Conservation (phyloP, 1,284 basidiomycete species). For the Exobasidium rhododendri region DNA sequence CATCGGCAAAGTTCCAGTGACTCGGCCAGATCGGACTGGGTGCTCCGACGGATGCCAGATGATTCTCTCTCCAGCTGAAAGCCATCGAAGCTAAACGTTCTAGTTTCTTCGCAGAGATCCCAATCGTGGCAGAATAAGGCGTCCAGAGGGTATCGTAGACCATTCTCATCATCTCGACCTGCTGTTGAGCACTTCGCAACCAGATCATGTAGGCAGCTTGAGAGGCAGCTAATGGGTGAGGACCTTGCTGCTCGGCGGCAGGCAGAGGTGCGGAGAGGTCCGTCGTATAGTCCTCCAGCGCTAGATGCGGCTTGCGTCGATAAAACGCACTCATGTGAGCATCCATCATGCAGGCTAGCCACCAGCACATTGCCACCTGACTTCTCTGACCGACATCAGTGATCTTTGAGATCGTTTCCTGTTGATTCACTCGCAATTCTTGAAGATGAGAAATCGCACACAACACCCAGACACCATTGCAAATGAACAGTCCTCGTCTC, state of each 20-base stretch:
- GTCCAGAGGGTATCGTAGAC: constrained; percentile 75
- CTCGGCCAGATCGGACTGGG: constrained; percentile 68
- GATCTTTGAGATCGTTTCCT: constrained; percentile 32
- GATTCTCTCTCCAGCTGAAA: constrained; percentile 70
- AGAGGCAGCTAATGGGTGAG: not conserved
- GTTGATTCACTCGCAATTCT: constrained; percentile 36
- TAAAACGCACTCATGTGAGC: constrained; percentile 65
- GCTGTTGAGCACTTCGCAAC: constrained; percentile 21
- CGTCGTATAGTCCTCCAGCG: constrained; percentile 23
- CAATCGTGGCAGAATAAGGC: constrained; percentile 69
- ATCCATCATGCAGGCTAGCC: constrained; percentile 65
- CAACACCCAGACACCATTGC: constrained; percentile 31
- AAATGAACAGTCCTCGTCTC: constrained; percentile 21
- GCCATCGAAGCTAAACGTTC: constrained; percentile 64
- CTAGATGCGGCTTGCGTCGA: constrained; percentile 66
- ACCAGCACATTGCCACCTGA: constrained; percentile 67
- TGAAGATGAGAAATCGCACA: constrained; percentile 37
- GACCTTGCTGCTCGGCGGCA: not conserved
- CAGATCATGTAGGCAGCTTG: constrained; percentile 1
- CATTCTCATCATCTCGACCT: constrained; percentile 65
- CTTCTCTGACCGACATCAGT: constrained; percentile 25
- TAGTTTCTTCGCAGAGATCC: constrained; percentile 68
- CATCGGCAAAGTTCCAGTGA: constrained; percentile 85
- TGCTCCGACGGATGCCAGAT: constrained; percentile 74
- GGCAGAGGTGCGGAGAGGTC: constrained; percentile 18